Percentiles rank a stretch among this genome's conserved stretches.
These are phyloP conservation scores for Apiospora sp. DNA, from an alignment of 2,329 filamentous ascomycete genomes.

Conservation along the genomic window DNA sequence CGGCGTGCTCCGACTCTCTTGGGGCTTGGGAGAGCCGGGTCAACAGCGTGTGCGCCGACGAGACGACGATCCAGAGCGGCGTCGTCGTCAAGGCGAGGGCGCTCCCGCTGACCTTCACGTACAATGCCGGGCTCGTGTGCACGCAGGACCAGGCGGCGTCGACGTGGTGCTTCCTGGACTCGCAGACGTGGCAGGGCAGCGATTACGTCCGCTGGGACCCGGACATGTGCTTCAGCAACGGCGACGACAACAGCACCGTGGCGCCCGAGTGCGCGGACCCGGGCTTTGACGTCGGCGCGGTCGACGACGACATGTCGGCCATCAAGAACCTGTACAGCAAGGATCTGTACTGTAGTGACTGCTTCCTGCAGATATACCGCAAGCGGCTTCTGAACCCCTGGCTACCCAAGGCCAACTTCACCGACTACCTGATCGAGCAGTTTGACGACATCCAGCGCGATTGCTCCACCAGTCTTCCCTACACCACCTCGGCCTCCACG, in stretches of 20 bases:
- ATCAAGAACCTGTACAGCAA: slow-evolving; percentile 29
- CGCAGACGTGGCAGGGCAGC: slow-evolving; percentile 32
- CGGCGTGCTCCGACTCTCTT: no score
- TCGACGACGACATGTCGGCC: slow-evolving; percentile 27
- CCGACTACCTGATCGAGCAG: slow-evolving; percentile 25
- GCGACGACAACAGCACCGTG: slow-evolving; percentile 3
- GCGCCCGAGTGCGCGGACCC: slow-evolving; percentile 26
- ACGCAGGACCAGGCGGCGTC: slow-evolving; percentile 26
- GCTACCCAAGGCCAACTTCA: slow-evolving; percentile 31
- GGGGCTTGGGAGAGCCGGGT: no score
- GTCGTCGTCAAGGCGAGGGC: no score
- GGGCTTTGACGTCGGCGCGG: slow-evolving; percentile 26
- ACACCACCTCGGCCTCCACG: slow-evolving; percentile 11
- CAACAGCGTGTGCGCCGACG: no score
- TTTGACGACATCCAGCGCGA: slow-evolving; percentile 15
- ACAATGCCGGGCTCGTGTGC: slow-evolving; percentile 32
- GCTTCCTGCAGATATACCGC: slow-evolving; percentile 32
- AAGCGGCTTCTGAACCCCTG: slow-evolving; percentile 32
- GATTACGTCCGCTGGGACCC: slow-evolving; percentile 31
- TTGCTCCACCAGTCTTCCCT: slow-evolving; percentile 16
- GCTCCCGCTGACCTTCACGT: slow-evolving; percentile 21
- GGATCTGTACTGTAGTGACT: slow-evolving; percentile 32
- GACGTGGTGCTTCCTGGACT: slow-evolving; percentile 32
- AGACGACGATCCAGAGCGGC: no score
- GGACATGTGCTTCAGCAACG: slow-evolving; percentile 21